Evolutionary conservation across 2,329 filamentous ascomycete species (phyloP), one percentile per base, ranked within the genome.

Genomic region (Bipolaris oryzae): DNA sequence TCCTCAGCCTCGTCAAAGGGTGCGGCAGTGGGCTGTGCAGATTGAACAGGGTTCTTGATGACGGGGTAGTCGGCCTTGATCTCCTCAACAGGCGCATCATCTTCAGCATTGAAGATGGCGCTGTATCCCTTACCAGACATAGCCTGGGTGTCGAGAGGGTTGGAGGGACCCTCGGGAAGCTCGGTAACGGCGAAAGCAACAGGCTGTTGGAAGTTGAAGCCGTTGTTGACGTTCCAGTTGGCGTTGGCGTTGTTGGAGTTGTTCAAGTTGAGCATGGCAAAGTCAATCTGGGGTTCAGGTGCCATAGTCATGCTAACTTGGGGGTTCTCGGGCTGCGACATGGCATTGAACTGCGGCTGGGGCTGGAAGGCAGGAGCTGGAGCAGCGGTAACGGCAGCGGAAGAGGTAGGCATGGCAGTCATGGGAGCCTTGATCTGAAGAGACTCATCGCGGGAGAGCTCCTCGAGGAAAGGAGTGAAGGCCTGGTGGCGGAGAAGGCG

Each of bases 261-360:
- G 55, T 74, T 75, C 43, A 92, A 75, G 68, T 85, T 84, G 67
- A 95, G 83, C 78, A 89, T 85, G 51, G 87, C 86, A 67, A 92
- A 88, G 69, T 96, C 90, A 76, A 92, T 82, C 50, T 80, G 82
- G 66, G 90, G 87, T 77, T 96, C 92, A 1, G 92, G 91, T 44
- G 96, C 87, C 84, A 93, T 89, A 55, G 89, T 86, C 84, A 96
- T 90, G 70, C 88, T 88, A 63, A 93, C 79, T 55, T 85, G 84
- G 23, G 80, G 75, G 64, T 77, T 89, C 73, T 90, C 88, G 62
- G 88, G 53, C 53, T 72, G 71, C 41, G 72, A 68, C 57, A 74
- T 67, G 49, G 58, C 61, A 33, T 84, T 81, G 62, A 80, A 80
- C 53, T 82, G 81, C 52, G 82, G 81, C 52, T 82, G 77, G 38